phyloP scores from a whole-genome alignment of 441 rosid species.

The Gossypium aridum region DNA sequence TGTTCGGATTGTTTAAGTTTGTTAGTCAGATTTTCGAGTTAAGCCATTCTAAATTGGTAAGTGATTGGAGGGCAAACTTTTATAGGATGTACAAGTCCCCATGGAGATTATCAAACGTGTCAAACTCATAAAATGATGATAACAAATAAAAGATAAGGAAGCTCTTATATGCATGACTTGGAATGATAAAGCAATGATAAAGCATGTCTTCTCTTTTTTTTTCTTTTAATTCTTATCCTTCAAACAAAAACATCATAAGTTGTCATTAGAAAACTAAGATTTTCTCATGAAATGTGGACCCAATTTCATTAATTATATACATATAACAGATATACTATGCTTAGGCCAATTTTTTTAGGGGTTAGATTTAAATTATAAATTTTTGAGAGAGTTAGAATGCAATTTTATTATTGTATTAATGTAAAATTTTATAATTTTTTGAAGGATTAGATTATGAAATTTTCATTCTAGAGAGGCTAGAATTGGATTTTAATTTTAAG shows the following conservation, averaged over 20 bases:
- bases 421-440: no score
- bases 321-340: neutral
- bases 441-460: no score
- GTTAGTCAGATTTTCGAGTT: no score
- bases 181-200: conserved; percentile 20
- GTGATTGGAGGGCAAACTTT: neutral
- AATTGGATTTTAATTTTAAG: no score
- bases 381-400: no score
- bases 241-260: neutral
- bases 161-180: conserved; percentile 10
- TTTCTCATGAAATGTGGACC: neutral
- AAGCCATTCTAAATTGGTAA: no score
- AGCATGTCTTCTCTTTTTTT: neutral
- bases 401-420: no score
- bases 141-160: conserved; percentile 7
- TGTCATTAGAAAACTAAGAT: neutral
- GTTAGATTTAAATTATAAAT: no score
- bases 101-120: neutral
- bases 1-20: no score
- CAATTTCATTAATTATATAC: neutral
- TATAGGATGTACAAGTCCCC: neutral
- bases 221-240: conserved; percentile 16
- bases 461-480: no score
- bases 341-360: no score
- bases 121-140: neutral